Base-by-base conservation (phyloP, 2,329 filamentous ascomycete genomes). In the Fusarium nodosum region DNA sequence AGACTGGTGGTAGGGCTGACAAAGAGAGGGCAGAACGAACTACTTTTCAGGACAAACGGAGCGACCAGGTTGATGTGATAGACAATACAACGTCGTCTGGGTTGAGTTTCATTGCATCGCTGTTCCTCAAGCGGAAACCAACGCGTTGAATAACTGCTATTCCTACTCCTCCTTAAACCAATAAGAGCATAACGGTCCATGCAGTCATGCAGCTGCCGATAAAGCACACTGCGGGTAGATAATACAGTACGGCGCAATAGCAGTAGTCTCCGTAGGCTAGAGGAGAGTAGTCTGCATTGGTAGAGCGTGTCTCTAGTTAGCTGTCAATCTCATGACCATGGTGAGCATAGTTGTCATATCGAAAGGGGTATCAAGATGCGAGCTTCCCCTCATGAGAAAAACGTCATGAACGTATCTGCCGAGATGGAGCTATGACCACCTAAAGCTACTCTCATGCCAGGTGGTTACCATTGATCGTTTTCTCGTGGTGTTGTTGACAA, bases 321-420 rank as follows among this genome's bases (percentile, higher is more conserved):
- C 55, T 59, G 56, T 44, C 30, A 47, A 42, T 26, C 60, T 44
- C 60, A 57, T 63, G 56, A 66, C 60, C 47, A 38, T 47, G 22
- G 11, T 15, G 28, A 10, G 26, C n/a, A 57, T 48, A 50, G 48
- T 16, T 28, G 51, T 50, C 46, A 22, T n/a, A 30, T 63, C 68
- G 12, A 60, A 73, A 70, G 34, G 11, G 58, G 72, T 56, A 61
- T 70, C 65, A 72, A 73, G 59, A 73, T 30, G 72, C 72, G 68
- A 72, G 54, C n/a, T 55, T 34, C 22, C 50, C 20, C 18, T 42
- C 36, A 44, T 48, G 8, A 38, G 33, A 36, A 58, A 42, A 22
- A 66, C 51, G 66, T 68, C 65, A 69, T 69, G 18, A 36, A 46
- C 18, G 34, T 20, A 46, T 42, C 38, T 36, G 22, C 50, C 57